Percentiles rank a stretch among this genome's conserved stretches.
Evolutionary conservation across 306 rosid species (phyloP).

Genomic region (Cicer bijugum): DNA sequence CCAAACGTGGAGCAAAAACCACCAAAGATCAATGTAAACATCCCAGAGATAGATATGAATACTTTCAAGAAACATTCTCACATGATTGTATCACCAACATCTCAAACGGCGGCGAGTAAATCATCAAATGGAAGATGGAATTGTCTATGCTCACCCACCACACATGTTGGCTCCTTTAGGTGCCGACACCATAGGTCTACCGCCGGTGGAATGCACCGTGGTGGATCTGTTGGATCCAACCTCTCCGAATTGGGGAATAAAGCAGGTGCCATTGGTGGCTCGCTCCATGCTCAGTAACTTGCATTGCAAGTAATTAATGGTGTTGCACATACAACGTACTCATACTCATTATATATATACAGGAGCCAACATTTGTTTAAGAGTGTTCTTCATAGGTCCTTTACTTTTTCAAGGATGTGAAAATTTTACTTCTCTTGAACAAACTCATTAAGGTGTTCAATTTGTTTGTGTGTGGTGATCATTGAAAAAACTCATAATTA

Average conservation of each 20-base stretch:
- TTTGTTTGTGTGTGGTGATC: conserved; percentile 17
- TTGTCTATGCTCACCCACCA: conserved; percentile 88
- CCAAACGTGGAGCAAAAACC: conserved; percentile 45
- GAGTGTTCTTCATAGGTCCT: neutral
- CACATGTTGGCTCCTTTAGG: conserved; percentile 82
- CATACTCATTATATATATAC: neutral
- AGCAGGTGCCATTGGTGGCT: conserved; percentile 36
- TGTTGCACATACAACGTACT: conserved; percentile 2
- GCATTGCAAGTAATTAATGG: conserved; percentile 23
- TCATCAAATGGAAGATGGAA: conserved; percentile 45
- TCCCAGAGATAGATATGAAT: conserved; percentile 48
- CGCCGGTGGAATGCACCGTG: conserved; percentile 42
- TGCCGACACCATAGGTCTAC: conserved; percentile 65
- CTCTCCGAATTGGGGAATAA: conserved; percentile 53
- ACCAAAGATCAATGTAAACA: conserved; percentile 40
- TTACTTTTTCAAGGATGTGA: conserved; percentile 28
- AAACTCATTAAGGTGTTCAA: neutral
- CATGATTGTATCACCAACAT: conserved; percentile 54
- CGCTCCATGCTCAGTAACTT: conserved; percentile 47
- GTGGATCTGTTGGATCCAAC: conserved; percentile 60
- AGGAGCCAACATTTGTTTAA: neutral
- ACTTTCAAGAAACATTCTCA: conserved; percentile 51
- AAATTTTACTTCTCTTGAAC: conserved; percentile 33
- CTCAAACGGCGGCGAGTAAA: conserved; percentile 16
- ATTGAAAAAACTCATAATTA: conserved; percentile 21